Conservation (phyloP, 2,329 filamentous ascomycete species). For the Setomelanomma holmii region DNA sequence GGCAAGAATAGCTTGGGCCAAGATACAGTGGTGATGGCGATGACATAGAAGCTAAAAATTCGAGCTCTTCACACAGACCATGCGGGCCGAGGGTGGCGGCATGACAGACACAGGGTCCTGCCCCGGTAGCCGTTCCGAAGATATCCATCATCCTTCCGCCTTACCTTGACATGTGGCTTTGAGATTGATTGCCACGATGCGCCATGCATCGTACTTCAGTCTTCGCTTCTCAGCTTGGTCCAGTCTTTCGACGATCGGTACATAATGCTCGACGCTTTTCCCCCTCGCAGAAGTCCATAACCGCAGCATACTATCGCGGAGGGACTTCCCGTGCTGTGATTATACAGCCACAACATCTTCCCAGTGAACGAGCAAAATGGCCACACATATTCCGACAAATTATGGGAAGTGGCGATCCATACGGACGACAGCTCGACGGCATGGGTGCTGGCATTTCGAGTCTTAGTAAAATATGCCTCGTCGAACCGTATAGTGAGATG, state of each 20-base stretch:
- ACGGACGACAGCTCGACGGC: constrained; percentile 75
- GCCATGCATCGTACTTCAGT: too few species aligned
- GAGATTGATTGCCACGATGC: constrained; percentile 20
- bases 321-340: constrained; percentile 74
- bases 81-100: constrained; percentile 19
- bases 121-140: constrained; percentile 33
- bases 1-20: neutral
- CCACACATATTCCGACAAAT: constrained; percentile 61
- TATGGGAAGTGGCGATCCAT: constrained; percentile 70
- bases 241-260: too few species aligned
- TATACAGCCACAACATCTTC: constrained; percentile 62
- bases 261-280: too few species aligned
- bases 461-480: constrained; percentile 74
- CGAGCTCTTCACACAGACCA: constrained; percentile 16
- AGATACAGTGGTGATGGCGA: constrained; percentile 9
- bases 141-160: constrained; percentile 1
- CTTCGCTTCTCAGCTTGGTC: too few species aligned
- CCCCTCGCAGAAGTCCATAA: constrained; percentile 4
- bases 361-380: constrained; percentile 56
- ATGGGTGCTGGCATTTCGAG: constrained; percentile 73
- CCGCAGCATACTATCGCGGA: constrained; percentile 68
- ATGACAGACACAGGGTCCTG: constrained; percentile 13
- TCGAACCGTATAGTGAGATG: constrained; percentile 50
- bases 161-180: neutral
- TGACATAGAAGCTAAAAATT: constrained; percentile 32